These are phyloP conservation scores for Candida pseudoviswanathii DNA, from an alignment of 1,139 yeast species.

Conservation along the genomic window DNA sequence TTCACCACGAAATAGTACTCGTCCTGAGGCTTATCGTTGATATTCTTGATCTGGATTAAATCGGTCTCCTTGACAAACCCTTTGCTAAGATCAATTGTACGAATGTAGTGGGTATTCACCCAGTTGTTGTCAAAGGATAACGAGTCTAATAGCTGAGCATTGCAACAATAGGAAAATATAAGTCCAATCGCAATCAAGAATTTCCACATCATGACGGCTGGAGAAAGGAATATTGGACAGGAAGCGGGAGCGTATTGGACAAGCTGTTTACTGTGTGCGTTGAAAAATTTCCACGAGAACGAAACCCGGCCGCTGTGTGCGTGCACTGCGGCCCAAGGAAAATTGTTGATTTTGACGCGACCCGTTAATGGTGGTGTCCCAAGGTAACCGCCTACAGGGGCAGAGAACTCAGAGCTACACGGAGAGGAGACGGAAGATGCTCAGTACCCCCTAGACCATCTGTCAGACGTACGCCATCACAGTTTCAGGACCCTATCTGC, in stretches of 20 bases:
- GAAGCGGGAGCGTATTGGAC: too few species aligned
- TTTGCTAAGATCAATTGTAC: constrained; percentile 64
- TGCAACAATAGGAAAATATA: constrained; percentile 9
- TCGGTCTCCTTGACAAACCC: constrained; percentile 69
- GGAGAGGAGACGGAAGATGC: too few species aligned
- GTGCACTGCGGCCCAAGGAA: constrained; percentile 1
- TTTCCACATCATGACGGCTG: constrained; percentile 11
- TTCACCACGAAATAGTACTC: constrained; percentile 59
- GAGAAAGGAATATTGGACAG: too few species aligned
- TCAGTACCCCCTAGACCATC: too few species aligned
- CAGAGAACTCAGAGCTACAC: too few species aligned
- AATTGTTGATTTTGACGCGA: neutral
- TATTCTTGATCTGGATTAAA: constrained; percentile 59
- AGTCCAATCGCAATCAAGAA: constrained; percentile 10
- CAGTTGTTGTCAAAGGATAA: constrained; percentile 25
- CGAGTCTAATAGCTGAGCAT: constrained; percentile 12
- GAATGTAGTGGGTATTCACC: constrained; percentile 48
- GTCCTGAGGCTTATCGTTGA: constrained; percentile 52
- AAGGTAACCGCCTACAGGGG: too few species aligned
- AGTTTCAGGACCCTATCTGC: too few species aligned
- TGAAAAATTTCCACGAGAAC: constrained; percentile 1
- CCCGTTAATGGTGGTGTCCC: too few species aligned
- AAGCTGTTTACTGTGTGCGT: too few species aligned
- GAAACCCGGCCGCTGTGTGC: neutral
- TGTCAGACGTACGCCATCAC: too few species aligned